A percentile compares a stretch with the other conserved stretches of the same genome.
phyloP scores from a whole-genome alignment of 768 basidiomycete species.

The Coprinopsis strossmayeri region DNA sequence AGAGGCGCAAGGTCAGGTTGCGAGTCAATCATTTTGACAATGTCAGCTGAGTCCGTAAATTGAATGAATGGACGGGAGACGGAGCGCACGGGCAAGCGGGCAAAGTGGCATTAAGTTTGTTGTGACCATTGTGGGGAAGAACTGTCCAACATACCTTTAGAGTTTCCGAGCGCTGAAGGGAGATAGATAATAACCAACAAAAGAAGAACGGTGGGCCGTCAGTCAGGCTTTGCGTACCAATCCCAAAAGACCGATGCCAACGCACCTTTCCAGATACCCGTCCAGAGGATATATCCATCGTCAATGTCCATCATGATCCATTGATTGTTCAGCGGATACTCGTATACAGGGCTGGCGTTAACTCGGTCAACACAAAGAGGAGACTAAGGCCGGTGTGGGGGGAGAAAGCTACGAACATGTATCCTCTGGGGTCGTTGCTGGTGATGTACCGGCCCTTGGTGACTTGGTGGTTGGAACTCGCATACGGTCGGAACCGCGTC shows the following conservation, averaged over 20 bases:
- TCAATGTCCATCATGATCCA: constrained; percentile 98
- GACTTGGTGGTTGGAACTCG: constrained; percentile 73
- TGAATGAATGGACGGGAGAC: too few relatives aligned
- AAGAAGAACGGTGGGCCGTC: too few relatives aligned
- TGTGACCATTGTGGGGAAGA: background rate
- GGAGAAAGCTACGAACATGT: constrained; percentile 53
- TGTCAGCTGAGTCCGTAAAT: constrained; percentile 77
- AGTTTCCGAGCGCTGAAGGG: constrained; percentile 76
- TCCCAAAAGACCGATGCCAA: background rate
- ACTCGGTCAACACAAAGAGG: constrained; percentile 17
- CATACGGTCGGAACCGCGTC: constrained; percentile 59
- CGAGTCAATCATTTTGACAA: constrained; percentile 89
- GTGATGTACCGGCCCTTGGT: constrained; percentile 86
- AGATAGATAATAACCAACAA: too few relatives aligned
- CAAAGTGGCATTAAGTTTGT: constrained; percentile 8
- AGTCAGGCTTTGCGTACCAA: too few relatives aligned
- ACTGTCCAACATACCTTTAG: constrained; percentile 57
- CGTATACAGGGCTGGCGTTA: constrained; percentile 68
- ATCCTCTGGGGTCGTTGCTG: constrained; percentile 82
- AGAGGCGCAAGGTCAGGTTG: constrained; percentile 81
- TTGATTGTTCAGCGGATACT: constrained; percentile 83
- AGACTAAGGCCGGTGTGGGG: background rate
- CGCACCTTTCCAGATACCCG: constrained; percentile 90
- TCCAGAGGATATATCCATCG: constrained; percentile 89
- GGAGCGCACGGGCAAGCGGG: too few relatives aligned